A percentile compares a stretch with the other conserved stretches of the same genome.
Evolutionary conservation across 306 rosid genomes (phyloP).

Genomic region (Heteromeles arbutifolia): DNA sequence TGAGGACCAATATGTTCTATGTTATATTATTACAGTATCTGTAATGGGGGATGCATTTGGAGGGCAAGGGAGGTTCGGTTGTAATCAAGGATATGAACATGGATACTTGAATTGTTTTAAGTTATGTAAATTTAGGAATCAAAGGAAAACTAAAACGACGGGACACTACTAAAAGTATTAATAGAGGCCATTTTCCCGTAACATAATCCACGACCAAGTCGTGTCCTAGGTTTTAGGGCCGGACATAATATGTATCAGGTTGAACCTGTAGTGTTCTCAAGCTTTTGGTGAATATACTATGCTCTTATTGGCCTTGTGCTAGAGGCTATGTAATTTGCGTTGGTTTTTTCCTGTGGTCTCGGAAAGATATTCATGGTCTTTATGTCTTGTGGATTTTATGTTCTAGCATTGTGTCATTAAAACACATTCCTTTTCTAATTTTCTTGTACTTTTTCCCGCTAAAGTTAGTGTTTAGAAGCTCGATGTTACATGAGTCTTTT

Average conservation of each 20-base stretch:
- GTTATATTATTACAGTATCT: neutral
- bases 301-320: neutral
- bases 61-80: neutral
- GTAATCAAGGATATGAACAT: neutral
- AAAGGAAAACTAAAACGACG: neutral
- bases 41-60: neutral
- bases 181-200: neutral
- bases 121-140: neutral
- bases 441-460: neutral
- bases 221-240: neutral
- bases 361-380: neutral
- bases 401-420: neutral
- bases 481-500: neutral
- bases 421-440: neutral
- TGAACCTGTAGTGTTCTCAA: neutral
- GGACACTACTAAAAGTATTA: neutral
- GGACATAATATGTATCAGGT: neutral
- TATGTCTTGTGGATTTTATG: neutral
- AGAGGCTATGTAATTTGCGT: neutral
- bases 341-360: neutral
- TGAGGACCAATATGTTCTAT: neutral
- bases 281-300: neutral
- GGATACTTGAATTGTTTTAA: neutral
- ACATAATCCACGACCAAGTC: neutral
- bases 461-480: neutral